phyloP scores from a whole-genome alignment of 2,329 filamentous ascomycete species.

The Diaporthe longicolla region DNA sequence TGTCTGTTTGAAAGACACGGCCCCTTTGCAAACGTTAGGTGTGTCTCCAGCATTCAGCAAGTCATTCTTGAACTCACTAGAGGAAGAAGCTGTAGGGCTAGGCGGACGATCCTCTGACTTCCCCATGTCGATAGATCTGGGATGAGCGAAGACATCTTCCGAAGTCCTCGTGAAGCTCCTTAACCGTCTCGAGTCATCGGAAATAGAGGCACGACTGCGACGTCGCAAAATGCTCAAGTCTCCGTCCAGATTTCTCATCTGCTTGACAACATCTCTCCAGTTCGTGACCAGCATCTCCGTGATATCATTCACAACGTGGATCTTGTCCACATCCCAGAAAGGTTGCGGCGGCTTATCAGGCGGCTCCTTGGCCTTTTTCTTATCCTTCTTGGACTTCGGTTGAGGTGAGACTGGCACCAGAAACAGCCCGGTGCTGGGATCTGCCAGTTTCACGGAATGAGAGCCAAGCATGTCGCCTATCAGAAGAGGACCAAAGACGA shows the following conservation, averaged over 20 bases:
- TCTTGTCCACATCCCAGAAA: constrained; percentile 64
- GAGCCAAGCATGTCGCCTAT: constrained; percentile 69
- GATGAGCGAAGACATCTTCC: constrained; percentile 4
- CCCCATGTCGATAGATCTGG: neutral
- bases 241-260: constrained; percentile 65
- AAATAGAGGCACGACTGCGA: constrained; percentile 27
- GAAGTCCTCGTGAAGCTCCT: constrained; percentile 35
- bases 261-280: constrained; percentile 74
- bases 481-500: constrained; percentile 76
- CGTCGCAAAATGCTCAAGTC: constrained; percentile 49
- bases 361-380: constrained; percentile 50
- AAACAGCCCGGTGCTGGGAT: constrained; percentile 58
- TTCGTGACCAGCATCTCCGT: constrained; percentile 76
- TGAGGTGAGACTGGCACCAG: constrained; percentile 61
- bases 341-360: constrained; percentile 44
- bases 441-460: constrained; percentile 63
- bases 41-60: neutral
- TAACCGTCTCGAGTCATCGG: constrained; percentile 39
- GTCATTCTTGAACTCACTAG: constrained; percentile 1
- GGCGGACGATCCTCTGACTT: constrained; percentile 1
- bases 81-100: constrained; percentile 20
- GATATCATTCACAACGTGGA: constrained; percentile 70
- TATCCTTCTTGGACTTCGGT: constrained; percentile 57
- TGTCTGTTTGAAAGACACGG: constrained; percentile 41
- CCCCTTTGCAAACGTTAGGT: constrained; percentile 32